Percentiles rank a stretch among this genome's conserved stretches.
Evolutionary conservation across 2,329 filamentous ascomycete species (phyloP).

Genomic region (Alternaria sp.): DNA sequence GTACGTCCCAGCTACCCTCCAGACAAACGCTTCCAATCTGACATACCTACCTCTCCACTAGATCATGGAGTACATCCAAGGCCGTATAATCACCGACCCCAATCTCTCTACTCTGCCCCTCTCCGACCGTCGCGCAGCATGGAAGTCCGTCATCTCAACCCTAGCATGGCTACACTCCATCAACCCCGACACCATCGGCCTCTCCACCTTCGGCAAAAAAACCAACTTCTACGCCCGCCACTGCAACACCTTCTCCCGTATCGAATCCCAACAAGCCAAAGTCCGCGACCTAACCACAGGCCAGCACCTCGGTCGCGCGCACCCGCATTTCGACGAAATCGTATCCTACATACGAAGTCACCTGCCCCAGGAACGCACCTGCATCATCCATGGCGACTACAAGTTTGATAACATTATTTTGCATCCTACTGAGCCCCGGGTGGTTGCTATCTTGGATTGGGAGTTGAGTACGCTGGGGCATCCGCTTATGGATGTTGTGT

Average conservation of each 20-base stretch:
- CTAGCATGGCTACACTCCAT: slow-evolving; percentile 85
- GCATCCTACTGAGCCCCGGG: slow-evolving; percentile 81
- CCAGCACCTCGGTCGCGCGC: slow-evolving; percentile 70
- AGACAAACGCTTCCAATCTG: not conserved
- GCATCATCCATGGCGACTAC: slow-evolving; percentile 91
- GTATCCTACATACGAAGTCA: slow-evolving; percentile 74
- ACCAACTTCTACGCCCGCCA: slow-evolving; percentile 84
- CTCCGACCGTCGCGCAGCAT: slow-evolving; percentile 62
- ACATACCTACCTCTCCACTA: slow-evolving; percentile 1
- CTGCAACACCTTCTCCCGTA: slow-evolving; percentile 78
- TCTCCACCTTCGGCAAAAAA: slow-evolving; percentile 74
- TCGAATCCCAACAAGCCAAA: slow-evolving; percentile 78
- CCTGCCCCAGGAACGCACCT: slow-evolving; percentile 73
- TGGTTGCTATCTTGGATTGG: slow-evolving; percentile 95
- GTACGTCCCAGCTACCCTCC: slow-evolving; percentile 15
- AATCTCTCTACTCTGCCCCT: slow-evolving; percentile 72
- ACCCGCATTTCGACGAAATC: slow-evolving; percentile 80
- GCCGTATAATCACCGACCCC: slow-evolving; percentile 89
- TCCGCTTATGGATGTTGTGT: slow-evolving; percentile 86
- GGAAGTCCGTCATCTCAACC: slow-evolving; percentile 69
- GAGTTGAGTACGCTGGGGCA: slow-evolving; percentile 97
- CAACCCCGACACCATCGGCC: slow-evolving; percentile 68
- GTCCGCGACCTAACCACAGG: slow-evolving; percentile 74
- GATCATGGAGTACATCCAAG: slow-evolving; percentile 93
- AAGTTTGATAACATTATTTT: slow-evolving; percentile 74